Percentiles rank a stretch among this genome's conserved stretches.
These are phyloP conservation scores for Alternaria atra DNA, from an alignment of 2,329 filamentous ascomycete genomes.

Conservation along the genomic window DNA sequence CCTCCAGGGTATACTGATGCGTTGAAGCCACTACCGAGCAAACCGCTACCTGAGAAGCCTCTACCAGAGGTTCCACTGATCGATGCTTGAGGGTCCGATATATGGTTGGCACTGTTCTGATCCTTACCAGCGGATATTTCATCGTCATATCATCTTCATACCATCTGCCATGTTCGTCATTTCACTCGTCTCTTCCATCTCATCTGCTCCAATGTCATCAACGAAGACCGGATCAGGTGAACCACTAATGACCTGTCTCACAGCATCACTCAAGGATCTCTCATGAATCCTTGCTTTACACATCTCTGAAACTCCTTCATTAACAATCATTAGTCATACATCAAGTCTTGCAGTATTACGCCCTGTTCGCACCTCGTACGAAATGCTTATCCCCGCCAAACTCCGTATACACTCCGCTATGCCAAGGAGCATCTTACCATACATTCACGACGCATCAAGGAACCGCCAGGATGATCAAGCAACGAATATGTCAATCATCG, in stretches of 20 bases:
- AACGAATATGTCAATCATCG: background rate
- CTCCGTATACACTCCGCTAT: background rate
- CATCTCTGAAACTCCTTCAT: background rate
- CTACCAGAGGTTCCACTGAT: conserved; percentile 47
- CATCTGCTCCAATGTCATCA: background rate
- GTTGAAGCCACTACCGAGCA: conserved; percentile 38
- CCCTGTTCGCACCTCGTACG: background rate
- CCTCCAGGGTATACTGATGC: conserved; percentile 13
- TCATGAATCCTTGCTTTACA: background rate
- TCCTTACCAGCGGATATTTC: background rate
- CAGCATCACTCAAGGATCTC: background rate
- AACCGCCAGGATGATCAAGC: background rate
- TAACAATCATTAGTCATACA: background rate
- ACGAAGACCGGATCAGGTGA: background rate
- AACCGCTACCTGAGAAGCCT: conserved; percentile 48
- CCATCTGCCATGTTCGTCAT: background rate
- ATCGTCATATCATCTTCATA: background rate
- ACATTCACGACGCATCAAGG: background rate
- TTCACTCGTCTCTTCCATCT: background rate
- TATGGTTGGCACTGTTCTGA: background rate
- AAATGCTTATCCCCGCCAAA: background rate
- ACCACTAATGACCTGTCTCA: background rate
- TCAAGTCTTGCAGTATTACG: background rate
- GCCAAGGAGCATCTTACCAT: background rate
- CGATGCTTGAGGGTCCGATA: conserved; percentile 28